Percentiles rank a stretch among this genome's conserved stretches.
Evolutionary conservation across 805 yeast species (phyloP).

Genomic region (Suhomyces sp.): DNA sequence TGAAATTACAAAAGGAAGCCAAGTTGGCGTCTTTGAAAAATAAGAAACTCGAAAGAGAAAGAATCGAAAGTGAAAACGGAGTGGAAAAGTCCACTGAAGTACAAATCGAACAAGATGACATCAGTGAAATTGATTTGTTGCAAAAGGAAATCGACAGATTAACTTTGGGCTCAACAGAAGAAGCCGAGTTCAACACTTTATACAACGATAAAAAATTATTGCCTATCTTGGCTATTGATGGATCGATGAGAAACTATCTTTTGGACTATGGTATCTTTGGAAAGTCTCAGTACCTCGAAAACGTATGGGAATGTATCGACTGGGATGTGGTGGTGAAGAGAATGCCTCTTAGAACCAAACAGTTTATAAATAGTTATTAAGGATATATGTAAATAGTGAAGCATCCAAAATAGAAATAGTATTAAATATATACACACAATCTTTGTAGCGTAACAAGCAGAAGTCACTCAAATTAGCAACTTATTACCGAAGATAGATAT

Average conservation of each 20-base stretch:
- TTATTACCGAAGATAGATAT: too few relatives aligned
- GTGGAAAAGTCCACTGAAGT: conserved; percentile 1
- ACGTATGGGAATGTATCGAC: conserved; percentile 45
- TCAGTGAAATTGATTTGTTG: conserved; percentile 9
- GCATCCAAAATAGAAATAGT: too few relatives aligned
- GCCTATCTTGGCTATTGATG: conserved; percentile 72
- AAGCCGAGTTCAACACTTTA: conserved; percentile 37
- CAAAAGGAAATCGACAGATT: conserved; percentile 16
- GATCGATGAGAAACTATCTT: conserved; percentile 67
- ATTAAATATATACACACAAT: too few relatives aligned
- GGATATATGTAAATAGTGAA: too few relatives aligned
- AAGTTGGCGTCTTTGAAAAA: conserved; percentile 26
- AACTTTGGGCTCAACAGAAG: conserved; percentile 40
- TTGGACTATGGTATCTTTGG: conserved; percentile 73
- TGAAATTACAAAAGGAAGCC: conserved; percentile 36
- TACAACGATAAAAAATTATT: conserved; percentile 41
- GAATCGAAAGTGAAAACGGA: conserved; percentile 13
- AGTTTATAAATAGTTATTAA: conserved; percentile 10
- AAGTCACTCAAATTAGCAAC: too few relatives aligned
- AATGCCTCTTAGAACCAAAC: conserved; percentile 32
- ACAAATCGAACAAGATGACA: conserved; percentile 8
- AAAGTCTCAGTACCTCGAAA: conserved; percentile 44
- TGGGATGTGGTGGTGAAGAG: conserved; percentile 43
- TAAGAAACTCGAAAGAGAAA: conserved; percentile 24
- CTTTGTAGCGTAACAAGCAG: too few relatives aligned